These are phyloP conservation scores for Chaetomium tenue DNA, from an alignment of 495 filamentous ascomycete species.

Conservation along the genomic window DNA sequence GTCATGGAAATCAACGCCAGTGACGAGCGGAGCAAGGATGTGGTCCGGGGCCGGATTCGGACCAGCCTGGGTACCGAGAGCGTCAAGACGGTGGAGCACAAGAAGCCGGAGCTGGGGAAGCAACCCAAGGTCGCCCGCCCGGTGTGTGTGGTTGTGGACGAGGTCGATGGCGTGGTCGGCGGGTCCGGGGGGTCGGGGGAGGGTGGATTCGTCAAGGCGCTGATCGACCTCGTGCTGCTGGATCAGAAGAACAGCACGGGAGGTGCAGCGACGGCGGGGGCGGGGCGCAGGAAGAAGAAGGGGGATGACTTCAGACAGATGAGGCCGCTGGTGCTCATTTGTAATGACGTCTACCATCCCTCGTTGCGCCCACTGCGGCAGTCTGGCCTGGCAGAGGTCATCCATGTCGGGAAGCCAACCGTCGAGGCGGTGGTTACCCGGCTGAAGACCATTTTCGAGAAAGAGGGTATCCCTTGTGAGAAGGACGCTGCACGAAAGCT, in stretches of 20 bases:
- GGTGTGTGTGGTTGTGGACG: conserved; percentile 91
- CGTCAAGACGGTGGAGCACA: conserved; percentile 75
- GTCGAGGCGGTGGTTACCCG: conserved; percentile 81
- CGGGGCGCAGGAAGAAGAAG: conserved; percentile 51
- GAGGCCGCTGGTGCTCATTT: conserved; percentile 87
- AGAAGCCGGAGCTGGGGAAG: conserved; percentile 55
- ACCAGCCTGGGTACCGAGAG: conserved; percentile 89
- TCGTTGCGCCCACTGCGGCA: conserved; percentile 80
- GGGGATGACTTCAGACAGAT: conserved; percentile 80
- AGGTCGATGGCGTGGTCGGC: conserved; percentile 88
- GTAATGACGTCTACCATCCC: conserved; percentile 96
- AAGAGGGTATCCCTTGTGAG: conserved; percentile 82
- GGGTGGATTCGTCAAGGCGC: conserved; percentile 89
- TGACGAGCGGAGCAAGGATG: conserved; percentile 70
- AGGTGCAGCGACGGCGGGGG: conserved; percentile 35
- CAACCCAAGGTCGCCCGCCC: conserved; percentile 75
- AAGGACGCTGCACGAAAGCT: conserved; percentile 82
- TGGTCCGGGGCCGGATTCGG: conserved; percentile 85
- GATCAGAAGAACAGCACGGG: conserved; percentile 75
- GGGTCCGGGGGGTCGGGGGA: conserved; percentile 67
- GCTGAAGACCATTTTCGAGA: conserved; percentile 76
- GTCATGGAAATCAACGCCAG: conserved; percentile 87
- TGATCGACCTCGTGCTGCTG: conserved; percentile 80
- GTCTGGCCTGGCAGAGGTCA: conserved; percentile 77
- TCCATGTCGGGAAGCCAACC: conserved; percentile 87